Evolutionary conservation across 495 filamentous ascomycete genomes (phyloP), one percentile per base, ranked within the genome.

Genomic region (Pyrenopolyporus hunteri): DNA sequence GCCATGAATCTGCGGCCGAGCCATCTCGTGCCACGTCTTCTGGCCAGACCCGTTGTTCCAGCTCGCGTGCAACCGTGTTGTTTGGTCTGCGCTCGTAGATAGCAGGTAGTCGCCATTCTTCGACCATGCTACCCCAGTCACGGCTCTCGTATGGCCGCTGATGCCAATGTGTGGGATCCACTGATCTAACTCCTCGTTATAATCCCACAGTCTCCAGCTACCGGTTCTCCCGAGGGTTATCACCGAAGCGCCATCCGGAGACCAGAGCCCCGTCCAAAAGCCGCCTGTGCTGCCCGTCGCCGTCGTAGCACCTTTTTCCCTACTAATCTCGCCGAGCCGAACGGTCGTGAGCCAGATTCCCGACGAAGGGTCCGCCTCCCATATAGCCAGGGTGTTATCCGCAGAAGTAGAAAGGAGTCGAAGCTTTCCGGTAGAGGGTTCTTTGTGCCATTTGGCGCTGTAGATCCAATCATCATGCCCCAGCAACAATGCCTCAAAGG

Each of bases 391-490:
- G 0, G 94, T 97, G 63, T 94, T 98, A 71, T 99, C 94, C 11
- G 93, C 94, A 10, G 94, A 98, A 1, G 94, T 87, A 9, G 93
- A 90, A 11, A 99, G 85, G 11, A 99, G 84, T 63, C 89, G 91
- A 13, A 87, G 80, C 49, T 77, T 80, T 6, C 76, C 76, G 4
- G 76, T 68, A 19, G 50, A 48, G 1, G 44, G 28, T 19, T 63
- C 53, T 19, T 65, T 61, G 20, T 78, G 72, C 94, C 94, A 99
- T 31, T 78, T 77, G 0, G 89, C 83, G 47, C 89, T 92, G 69
- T 95, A 97, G 19, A 99, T 90, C 94, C 94, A 99, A 67, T 99
- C 94, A 64, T 99, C 94, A 67, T 98, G 95, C 14, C 95, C 94
- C 19, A 98, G 85, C 6, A 99, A 83, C 9, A 99, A 80, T 5